Conservation (phyloP, 345 rosid species). For the Litchi chinensis region DNA sequence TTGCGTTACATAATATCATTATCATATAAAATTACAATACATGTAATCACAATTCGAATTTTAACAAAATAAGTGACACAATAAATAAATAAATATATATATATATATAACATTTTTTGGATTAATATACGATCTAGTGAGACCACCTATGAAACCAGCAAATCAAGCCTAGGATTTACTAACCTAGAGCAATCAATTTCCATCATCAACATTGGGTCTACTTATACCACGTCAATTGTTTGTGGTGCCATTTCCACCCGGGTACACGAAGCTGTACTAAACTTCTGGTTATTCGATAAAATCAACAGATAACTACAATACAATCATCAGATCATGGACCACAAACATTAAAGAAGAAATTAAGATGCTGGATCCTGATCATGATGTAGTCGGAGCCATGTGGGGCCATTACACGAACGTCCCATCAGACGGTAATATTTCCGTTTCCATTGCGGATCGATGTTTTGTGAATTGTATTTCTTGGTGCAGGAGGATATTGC, state of each 20-base stretch:
- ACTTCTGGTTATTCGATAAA: no score
- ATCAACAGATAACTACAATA: no score
- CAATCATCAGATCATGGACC: not conserved
- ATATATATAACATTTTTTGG: no score
- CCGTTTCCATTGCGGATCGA: not conserved
- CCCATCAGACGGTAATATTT: constrained; percentile 23
- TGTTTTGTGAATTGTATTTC: not conserved
- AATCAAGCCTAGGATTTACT: not conserved
- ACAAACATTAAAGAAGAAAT: not conserved
- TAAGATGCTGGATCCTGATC: not conserved
- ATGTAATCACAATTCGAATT: not conserved
- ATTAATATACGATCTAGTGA: not conserved
- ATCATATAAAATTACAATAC: no score
- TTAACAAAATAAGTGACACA: no score
- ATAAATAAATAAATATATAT: no score
- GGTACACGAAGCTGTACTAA: not conserved
- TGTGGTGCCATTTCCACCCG: not conserved
- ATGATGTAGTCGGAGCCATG: not conserved
- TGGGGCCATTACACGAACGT: constrained; percentile 16
- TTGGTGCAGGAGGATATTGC: not conserved
- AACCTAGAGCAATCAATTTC: not conserved
- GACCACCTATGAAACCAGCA: not conserved
- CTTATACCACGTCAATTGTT: not conserved
- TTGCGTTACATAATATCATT: no score
- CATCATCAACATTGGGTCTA: not conserved